Conservation (phyloP, 2,329 filamentous ascomycete genomes). For the Fusarium tuaranense region DNA sequence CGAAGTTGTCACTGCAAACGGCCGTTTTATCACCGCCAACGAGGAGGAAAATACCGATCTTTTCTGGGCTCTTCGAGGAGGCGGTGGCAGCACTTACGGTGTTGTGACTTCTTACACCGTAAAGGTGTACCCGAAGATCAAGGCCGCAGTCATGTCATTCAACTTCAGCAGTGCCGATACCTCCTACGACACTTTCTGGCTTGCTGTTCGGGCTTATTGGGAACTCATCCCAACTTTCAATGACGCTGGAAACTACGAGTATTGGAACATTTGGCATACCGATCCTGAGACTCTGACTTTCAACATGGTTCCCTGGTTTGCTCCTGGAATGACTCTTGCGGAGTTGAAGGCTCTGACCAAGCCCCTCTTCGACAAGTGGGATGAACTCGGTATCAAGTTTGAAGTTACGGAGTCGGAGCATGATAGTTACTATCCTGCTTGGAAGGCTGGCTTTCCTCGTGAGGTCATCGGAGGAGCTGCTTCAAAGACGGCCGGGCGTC, state of each 20-base stretch:
- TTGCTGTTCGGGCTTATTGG: conserved; percentile 28
- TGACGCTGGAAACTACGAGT: conserved; percentile 36
- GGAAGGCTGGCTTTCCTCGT: conserved; percentile 36
- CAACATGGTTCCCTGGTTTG: conserved; percentile 40
- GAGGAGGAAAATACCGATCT: conserved; percentile 41
- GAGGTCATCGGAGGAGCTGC: conserved; percentile 23
- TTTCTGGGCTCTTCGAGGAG: conserved; percentile 55
- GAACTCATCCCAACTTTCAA: conserved; percentile 33
- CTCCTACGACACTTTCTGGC: conserved; percentile 34
- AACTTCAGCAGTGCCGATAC: conserved; percentile 28
- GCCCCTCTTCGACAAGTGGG: conserved; percentile 29
- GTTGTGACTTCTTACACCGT: conserved; percentile 49
- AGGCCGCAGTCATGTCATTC: conserved; percentile 38
- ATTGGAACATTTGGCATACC: conserved; percentile 36
- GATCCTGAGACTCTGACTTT: conserved; percentile 23
- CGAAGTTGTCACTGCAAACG: conserved; percentile 34
- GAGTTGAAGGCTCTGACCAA: conserved; percentile 20
- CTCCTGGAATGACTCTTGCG: conserved; percentile 31
- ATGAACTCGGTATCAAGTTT: conserved; percentile 22
- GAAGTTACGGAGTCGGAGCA: conserved; percentile 30
- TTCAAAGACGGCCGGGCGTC: conserved; percentile 38
- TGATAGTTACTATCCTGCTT: conserved; percentile 32
- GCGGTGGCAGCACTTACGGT: conserved; percentile 53
- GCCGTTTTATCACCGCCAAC: conserved; percentile 29
- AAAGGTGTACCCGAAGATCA: conserved; percentile 52